phyloP scores from a whole-genome alignment of 108 stramenopile genomes.

The Ochromonas danica region DNA sequence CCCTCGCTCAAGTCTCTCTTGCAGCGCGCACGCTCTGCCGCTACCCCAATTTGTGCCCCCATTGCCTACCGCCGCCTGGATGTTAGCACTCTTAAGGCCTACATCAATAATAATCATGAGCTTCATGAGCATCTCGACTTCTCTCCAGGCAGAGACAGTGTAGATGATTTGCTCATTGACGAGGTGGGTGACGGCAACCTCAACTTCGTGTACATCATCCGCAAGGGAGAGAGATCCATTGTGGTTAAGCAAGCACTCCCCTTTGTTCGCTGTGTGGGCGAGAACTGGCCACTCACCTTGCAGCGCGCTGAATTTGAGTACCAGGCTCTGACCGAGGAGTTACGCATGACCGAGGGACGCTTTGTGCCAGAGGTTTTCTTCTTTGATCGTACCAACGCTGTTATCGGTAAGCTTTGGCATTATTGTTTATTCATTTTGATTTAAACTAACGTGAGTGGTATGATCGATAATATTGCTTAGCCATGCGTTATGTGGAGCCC shows the following conservation, averaged over 20 bases:
- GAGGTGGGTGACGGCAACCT: constrained; percentile 67
- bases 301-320: constrained; percentile 58
- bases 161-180: background rate
- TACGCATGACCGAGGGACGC: constrained; percentile 38
- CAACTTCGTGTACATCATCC: constrained; percentile 65
- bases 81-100: background rate
- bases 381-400: constrained; percentile 38
- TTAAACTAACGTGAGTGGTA: no score
- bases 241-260: constrained; percentile 59
- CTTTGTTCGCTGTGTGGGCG: constrained; percentile 63
- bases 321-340: constrained; percentile 45
- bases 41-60: background rate
- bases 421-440: no score
- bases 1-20: background rate
- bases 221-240: constrained; percentile 33
- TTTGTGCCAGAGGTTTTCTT: constrained; percentile 52
- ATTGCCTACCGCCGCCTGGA: constrained; percentile 7
- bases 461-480: no score
- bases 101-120: no score
- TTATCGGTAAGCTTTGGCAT: constrained; percentile 26
- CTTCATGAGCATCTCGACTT: no score
- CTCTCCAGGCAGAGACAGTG: no score
- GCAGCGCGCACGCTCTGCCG: background rate
- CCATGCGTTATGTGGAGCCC: constrained; percentile 58
- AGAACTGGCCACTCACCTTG: constrained; percentile 62